These are phyloP conservation scores for Lichtheimia ornata DNA, from an alignment of 371 early-diverging fungal genomes.

Conservation along the genomic window DNA sequence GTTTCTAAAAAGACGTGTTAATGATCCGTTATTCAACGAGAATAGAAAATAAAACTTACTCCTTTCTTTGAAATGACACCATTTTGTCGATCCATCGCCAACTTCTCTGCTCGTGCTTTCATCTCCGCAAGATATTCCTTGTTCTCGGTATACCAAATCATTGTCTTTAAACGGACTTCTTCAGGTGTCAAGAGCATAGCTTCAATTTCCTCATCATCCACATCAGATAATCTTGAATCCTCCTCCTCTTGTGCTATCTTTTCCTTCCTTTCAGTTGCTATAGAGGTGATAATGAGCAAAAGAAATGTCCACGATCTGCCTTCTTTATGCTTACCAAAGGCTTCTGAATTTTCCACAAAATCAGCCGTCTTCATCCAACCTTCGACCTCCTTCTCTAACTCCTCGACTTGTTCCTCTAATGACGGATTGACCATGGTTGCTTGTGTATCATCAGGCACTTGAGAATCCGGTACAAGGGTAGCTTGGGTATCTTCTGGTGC, in stretches of 20 bases:
- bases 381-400: slow-evolving; percentile 48
- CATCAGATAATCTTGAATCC: slow-evolving; percentile 50
- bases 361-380: slow-evolving; percentile 33
- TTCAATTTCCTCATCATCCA: slow-evolving; percentile 82
- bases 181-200: slow-evolving; percentile 69
- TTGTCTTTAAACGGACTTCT: slow-evolving; percentile 78
- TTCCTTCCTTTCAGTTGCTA: slow-evolving; percentile 1
- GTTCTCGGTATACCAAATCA: slow-evolving; percentile 86
- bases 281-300: slow-evolving; percentile 11
- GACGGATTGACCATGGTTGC: slow-evolving; percentile 10
- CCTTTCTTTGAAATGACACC: slow-evolving; percentile 46
- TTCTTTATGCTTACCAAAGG: slow-evolving; percentile 31
- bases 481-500: slow-evolving; percentile 15
- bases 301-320: slow-evolving; percentile 5
- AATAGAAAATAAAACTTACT: slow-evolving; percentile 23
- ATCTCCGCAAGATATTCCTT: slow-evolving; percentile 83
- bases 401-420: slow-evolving; percentile 27
- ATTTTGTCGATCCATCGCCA: slow-evolving; percentile 52
- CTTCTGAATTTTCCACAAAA: slow-evolving; percentile 29
- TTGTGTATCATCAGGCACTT: slow-evolving; percentile 4
- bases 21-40: background rate
- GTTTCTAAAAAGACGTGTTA: slow-evolving; percentile 12
- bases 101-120: slow-evolving; percentile 51
- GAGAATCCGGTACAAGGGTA: background rate
- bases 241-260: slow-evolving; percentile 20